Evolutionary conservation across 805 yeast genomes (phyloP).

Genomic region (Metschnikowia henanensis): DNA sequence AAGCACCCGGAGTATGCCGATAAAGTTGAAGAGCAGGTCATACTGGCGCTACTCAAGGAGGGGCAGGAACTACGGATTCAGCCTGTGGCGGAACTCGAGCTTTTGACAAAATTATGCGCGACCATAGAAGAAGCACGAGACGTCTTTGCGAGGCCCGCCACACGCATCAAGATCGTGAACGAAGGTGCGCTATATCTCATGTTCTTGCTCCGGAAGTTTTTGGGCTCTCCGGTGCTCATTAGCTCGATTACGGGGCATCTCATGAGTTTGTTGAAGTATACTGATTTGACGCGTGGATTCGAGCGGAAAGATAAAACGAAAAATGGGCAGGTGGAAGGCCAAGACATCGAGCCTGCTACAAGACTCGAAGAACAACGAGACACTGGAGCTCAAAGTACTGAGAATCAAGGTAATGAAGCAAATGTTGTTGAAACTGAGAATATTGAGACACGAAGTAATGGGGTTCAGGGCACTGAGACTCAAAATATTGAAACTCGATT

Average conservation of each 20-base stretch:
- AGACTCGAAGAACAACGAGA: background rate
- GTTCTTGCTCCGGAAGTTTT: conserved; percentile 18
- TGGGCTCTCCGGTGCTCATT: conserved; percentile 15
- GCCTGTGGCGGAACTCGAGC: conserved; percentile 10
- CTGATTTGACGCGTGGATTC: conserved; percentile 2
- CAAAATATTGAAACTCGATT: no score
- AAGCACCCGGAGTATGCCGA: background rate
- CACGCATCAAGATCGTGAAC: background rate
- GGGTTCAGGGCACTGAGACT: no score
- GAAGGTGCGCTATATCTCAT: conserved; percentile 7
- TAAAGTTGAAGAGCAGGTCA: background rate
- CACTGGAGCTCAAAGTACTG: background rate
- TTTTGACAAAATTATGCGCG: conserved; percentile 4
- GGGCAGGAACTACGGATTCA: conserved; percentile 6
- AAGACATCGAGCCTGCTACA: background rate
- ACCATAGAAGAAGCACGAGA: conserved; percentile 2
- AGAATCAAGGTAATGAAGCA: background rate
- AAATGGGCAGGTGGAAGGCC: background rate
- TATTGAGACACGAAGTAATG: no score
- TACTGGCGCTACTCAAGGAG: conserved; percentile 6
- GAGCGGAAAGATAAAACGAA: background rate
- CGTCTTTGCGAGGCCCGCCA: conserved; percentile 5
- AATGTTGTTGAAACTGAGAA: no score
- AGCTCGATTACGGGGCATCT: conserved; percentile 1
- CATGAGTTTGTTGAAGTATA: conserved; percentile 4